Evolutionary conservation across 2,329 filamentous ascomycete genomes (phyloP).

Genomic region (Fusarium sp.): DNA sequence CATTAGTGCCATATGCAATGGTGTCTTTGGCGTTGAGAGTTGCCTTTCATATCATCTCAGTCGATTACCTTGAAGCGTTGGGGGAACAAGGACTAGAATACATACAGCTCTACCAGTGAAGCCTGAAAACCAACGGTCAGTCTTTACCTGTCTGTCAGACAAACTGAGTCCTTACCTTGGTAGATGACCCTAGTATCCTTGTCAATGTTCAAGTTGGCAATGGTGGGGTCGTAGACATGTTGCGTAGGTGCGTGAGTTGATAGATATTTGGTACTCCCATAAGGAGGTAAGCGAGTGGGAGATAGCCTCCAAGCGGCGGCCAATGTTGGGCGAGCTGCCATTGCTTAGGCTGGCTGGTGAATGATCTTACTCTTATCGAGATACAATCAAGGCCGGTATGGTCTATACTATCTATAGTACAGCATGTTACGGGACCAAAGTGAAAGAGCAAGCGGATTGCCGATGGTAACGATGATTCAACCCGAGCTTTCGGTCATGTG

Average conservation of each 20-base stretch:
- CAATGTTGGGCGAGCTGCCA: background rate
- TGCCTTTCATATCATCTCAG: background rate
- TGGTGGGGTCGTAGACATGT: background rate
- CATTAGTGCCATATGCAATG: slow-evolving; percentile 52
- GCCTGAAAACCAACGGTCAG: slow-evolving; percentile 39
- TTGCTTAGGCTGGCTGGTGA: background rate
- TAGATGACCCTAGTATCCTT: slow-evolving; percentile 49
- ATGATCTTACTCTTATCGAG: background rate
- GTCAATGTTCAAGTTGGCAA: slow-evolving; percentile 2
- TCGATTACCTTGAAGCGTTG: background rate
- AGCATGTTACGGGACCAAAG: no score
- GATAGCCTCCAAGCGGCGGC: background rate
- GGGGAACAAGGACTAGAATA: background rate
- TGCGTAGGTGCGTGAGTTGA: background rate
- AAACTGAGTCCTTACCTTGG: slow-evolving; percentile 43
- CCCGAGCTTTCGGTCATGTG: background rate
- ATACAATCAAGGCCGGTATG: fast-evolving
- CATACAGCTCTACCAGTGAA: slow-evolving; percentile 54
- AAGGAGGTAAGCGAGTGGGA: background rate
- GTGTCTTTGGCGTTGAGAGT: slow-evolving; percentile 50
- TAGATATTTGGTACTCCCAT: background rate
- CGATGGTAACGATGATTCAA: background rate
- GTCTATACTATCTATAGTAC: background rate
- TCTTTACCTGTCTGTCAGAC: no score
- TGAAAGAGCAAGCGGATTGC: background rate